Conservation (phyloP, 352 stramenopile species). For the Phytophthora tubulina region DNA sequence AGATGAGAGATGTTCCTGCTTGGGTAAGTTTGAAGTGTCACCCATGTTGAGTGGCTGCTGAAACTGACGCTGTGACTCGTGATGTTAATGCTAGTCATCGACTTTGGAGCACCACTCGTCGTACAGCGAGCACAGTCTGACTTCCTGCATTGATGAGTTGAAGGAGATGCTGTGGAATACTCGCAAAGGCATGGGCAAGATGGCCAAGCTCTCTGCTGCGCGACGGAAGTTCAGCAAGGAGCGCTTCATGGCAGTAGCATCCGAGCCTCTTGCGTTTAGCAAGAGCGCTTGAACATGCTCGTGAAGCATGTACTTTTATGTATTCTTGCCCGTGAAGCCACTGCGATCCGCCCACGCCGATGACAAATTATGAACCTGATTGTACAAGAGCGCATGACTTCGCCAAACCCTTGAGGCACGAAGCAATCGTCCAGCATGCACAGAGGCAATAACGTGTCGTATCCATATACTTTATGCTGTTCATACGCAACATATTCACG, state of each 20-base stretch:
- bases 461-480: constrained; percentile 49
- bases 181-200: constrained; percentile 72
- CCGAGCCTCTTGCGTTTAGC: constrained; percentile 64
- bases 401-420: constrained; percentile 15
- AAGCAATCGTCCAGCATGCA: constrained; percentile 30
- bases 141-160: constrained; percentile 74
- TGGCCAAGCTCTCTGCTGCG: constrained; percentile 82
- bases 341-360: constrained; percentile 23
- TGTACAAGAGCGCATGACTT: constrained; percentile 44
- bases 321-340: constrained; percentile 32
- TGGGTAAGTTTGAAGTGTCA: constrained; percentile 63
- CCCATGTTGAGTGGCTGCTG: background rate
- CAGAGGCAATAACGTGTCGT: constrained; percentile 34
- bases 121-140: constrained; percentile 72
- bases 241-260: constrained; percentile 78
- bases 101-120: constrained; percentile 83
- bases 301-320: constrained; percentile 32
- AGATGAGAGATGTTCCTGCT: constrained; percentile 78
- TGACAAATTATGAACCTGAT: constrained; percentile 48
- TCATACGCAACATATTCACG: constrained; percentile 5
- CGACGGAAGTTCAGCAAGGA: constrained; percentile 90
- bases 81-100: constrained; percentile 53
- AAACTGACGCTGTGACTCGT: constrained; percentile 18
- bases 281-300: constrained; percentile 41
- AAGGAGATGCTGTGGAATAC: constrained; percentile 87